phyloP scores from a whole-genome alignment of 2,329 filamentous ascomycete genomes.

The Sclerotinia sclerotiorum region DNA sequence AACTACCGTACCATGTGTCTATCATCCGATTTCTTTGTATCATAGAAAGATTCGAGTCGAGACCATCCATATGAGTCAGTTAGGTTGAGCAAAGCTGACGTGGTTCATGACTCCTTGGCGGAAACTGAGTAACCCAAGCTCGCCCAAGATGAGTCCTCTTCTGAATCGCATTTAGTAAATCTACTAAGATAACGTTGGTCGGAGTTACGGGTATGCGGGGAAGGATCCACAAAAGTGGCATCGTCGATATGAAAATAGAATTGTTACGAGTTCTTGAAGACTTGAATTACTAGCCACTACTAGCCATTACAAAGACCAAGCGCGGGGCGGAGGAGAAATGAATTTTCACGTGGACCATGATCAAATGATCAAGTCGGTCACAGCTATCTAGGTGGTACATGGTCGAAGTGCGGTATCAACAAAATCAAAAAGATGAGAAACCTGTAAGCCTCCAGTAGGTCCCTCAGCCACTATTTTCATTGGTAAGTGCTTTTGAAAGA shows the following conservation, averaged over 20 bases:
- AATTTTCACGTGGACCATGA: background rate
- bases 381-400: background rate
- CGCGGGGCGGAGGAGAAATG: background rate
- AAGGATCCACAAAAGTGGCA: background rate
- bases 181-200: background rate
- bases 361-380: background rate
- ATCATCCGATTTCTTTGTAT: background rate
- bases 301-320: background rate
- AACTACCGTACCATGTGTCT: background rate
- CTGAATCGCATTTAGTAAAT: background rate
- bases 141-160: background rate
- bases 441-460: background rate
- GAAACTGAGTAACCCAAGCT: background rate
- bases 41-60: background rate
- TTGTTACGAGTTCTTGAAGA: background rate
- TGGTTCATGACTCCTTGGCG: constrained; percentile 10
- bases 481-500: background rate
- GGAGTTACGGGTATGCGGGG: background rate
- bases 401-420: background rate
- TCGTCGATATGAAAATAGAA: background rate
- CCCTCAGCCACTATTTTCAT: constrained; percentile 3
- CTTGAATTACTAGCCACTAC: background rate
- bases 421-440: background rate
- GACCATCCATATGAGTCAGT: constrained; percentile 9
- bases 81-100: constrained; percentile 7